Evolutionary conservation across 768 basidiomycete genomes (phyloP).

Genomic region (Leccinum truebloodii): DNA sequence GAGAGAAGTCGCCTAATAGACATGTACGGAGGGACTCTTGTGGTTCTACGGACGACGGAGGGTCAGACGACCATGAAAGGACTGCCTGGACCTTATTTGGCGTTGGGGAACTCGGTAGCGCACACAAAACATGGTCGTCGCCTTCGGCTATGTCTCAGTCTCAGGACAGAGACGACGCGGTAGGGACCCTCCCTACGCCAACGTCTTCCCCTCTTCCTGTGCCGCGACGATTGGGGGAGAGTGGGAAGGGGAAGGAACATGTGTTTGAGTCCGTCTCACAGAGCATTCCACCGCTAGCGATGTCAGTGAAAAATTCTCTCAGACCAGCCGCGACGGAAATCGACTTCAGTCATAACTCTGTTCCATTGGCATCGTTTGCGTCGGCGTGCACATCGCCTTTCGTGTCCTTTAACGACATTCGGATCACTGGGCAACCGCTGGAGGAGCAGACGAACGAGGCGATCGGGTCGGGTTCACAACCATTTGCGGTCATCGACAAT

Average conservation of each 20-base stretch:
- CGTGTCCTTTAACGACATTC: constrained; percentile 8
- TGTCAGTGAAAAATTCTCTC: background rate
- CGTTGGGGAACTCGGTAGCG: constrained; percentile 27
- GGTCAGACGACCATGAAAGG: constrained; percentile 49
- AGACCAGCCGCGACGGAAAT: constrained; percentile 5
- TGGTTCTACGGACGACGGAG: constrained; percentile 41
- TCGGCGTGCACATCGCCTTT: constrained; percentile 19
- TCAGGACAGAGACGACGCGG: background rate
- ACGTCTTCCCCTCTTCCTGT: constrained; percentile 22
- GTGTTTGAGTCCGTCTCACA: constrained; percentile 5
- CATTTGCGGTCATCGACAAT: constrained; percentile 23
- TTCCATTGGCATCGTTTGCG: background rate
- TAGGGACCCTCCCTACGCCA: constrained; percentile 25
- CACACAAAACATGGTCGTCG: constrained; percentile 18
- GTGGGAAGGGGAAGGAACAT: constrained; percentile 7
- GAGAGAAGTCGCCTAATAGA: background rate
- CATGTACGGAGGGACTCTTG: constrained; percentile 42
- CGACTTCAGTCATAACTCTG: background rate
- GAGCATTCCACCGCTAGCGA: background rate
- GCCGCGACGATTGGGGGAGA: background rate
- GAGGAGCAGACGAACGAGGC: constrained; percentile 3
- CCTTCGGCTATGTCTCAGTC: constrained; percentile 16
- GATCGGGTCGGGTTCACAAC: constrained; percentile 5
- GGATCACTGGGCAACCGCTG: background rate
- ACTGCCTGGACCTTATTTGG: constrained; percentile 62